Base-by-base conservation (phyloP, 225 moss, liverwort and hornwort genomes). In the Takakia lepidozioides region DNA sequence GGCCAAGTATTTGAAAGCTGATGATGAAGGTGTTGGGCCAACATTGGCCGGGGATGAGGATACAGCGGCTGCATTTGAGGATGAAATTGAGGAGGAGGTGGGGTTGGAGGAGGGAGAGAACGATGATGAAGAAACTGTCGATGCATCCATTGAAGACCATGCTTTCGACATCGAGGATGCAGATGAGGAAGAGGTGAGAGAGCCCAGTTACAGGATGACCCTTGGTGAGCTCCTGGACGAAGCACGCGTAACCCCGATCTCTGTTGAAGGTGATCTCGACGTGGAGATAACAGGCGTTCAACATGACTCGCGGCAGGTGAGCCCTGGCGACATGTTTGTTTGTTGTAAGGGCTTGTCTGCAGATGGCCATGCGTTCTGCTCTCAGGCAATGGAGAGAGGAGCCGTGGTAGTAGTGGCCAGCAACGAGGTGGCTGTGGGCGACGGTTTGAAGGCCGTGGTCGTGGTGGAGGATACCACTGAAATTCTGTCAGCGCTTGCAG, bases 211-310 rank as follows among this genome's bases (percentile, higher is more conserved):
- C 60, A 57, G 67, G 38, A 87, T 87, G 82, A 87, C 87, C 8
- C 65, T 98, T 26, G 80, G 73, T 16, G 95, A 91, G 78, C 85
- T 98, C 18, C 65, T 98, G 28, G 91, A 98, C 37, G 90, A 91
- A 38, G 87, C 95, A 2, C 59, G 80, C 27, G 87, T 98, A 56
- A 87, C 87, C 27, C 87, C 95, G 2, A 52, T 91, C 29, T 71
- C 80, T 7, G 75, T 98, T 2, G 87, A 91, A 52, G 95, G 95
- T 27, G 83, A 98, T 64, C 60, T 91, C 26, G 90, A 91, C 26
- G 83, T 78, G 9, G 95, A 91, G 35, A 65, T 87, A 16, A 83
- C 75, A 3, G 95, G 95, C 15, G 81, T 98, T 25, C 85, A 98
- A 60, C 90, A 91, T 23, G 87, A 98, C 48, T 98, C 95, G 5